Evolutionary conservation across 176 grass and related monocot genomes (phyloP).

Genomic region (Leersia perrieri): DNA sequence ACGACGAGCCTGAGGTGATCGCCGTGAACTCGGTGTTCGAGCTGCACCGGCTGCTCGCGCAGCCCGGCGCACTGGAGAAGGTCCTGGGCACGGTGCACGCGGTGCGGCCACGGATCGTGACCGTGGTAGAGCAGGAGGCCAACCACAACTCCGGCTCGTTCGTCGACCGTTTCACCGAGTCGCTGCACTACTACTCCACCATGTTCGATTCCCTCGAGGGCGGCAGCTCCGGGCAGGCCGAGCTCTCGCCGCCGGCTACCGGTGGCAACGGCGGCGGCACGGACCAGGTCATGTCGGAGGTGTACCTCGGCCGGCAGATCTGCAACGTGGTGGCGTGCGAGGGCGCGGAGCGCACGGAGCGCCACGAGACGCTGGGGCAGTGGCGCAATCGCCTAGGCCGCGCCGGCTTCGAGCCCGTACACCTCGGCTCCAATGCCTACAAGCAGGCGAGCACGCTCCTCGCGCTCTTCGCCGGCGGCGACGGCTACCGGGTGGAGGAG

Average conservation of each 20-base stretch:
- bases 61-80: conserved; percentile 76
- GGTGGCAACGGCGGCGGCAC: not conserved
- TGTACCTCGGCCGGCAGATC: conserved; percentile 92
- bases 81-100: conserved; percentile 69
- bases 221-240: conserved; percentile 39
- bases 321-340: conserved; percentile 93
- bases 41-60: conserved; percentile 72
- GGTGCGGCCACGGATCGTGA: conserved; percentile 76
- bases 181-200: conserved; percentile 93
- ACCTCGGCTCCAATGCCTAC: conserved; percentile 92
- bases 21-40: conserved; percentile 89
- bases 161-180: conserved; percentile 86
- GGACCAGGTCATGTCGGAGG: conserved; percentile 84
- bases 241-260: not conserved
- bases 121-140: conserved; percentile 88
- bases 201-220: conserved; percentile 97
- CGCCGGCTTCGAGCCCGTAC: conserved; percentile 77
- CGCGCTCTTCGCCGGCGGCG: conserved; percentile 80
- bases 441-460: conserved; percentile 95
- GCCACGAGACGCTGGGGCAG: conserved; percentile 77
- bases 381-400: conserved; percentile 66
- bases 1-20: conserved; percentile 68
- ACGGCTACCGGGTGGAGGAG: conserved; percentile 91
- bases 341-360: conserved; percentile 78
- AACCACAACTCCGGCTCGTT: conserved; percentile 81